Evolutionary conservation across 768 basidiomycete species (phyloP).

Genomic region (Trametes cinnabarina): DNA sequence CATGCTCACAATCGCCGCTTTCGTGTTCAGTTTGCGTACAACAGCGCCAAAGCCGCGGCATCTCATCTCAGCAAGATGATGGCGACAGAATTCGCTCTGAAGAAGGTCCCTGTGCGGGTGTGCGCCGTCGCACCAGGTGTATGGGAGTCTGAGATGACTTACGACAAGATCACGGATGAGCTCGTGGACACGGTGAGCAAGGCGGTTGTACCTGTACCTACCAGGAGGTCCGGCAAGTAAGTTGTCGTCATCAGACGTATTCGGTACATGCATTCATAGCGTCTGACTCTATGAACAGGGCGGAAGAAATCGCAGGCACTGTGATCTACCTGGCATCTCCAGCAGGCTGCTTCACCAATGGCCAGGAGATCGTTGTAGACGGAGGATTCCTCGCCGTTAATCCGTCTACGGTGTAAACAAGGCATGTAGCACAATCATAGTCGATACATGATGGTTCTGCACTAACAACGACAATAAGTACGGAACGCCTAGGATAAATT

Average conservation of each 20-base stretch:
- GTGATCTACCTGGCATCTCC: conserved; percentile 72
- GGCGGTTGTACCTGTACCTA: conserved; percentile 60
- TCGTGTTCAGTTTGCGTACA: conserved; percentile 66
- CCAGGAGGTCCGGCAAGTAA: conserved; percentile 62
- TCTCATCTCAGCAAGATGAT: conserved; percentile 77
- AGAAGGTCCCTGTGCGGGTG: conserved; percentile 65
- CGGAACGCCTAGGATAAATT: conserved; percentile 17
- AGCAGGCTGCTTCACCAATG: conserved; percentile 72
- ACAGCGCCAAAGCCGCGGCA: conserved; percentile 76
- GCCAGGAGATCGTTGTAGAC: conserved; percentile 76
- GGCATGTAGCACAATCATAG: conserved; percentile 2
- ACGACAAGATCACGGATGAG: conserved; percentile 43
- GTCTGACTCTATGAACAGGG: conserved; percentile 37
- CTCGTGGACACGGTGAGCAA: conserved; percentile 55
- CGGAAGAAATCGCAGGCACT: conserved; percentile 74
- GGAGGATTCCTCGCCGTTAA: conserved; percentile 76
- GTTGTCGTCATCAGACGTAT: no score
- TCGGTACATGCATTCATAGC: neutral
- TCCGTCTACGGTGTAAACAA: conserved; percentile 44
- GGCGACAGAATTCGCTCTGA: conserved; percentile 71
- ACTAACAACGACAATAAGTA: conserved; percentile 7
- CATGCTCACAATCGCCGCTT: neutral
- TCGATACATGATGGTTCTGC: conserved; percentile 4
- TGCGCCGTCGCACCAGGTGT: conserved; percentile 74
- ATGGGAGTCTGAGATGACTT: conserved; percentile 75